Evolutionary conservation across 306 rosid genomes (phyloP).

Genomic region (Cicer chorassanicum): DNA sequence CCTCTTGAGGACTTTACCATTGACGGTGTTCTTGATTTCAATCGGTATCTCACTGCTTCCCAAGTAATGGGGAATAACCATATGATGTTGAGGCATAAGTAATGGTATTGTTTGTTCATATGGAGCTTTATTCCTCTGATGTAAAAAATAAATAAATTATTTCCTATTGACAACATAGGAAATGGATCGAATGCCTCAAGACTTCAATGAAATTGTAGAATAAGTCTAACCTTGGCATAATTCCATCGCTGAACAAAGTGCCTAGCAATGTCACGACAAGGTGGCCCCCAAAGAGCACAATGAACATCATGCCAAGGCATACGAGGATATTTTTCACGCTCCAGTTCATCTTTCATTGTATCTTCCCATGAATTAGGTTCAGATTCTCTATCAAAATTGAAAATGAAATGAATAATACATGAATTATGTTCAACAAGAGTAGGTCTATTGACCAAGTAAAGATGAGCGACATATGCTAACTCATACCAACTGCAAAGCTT

Average conservation of each 20-base stretch:
- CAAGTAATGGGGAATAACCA: slow-evolving; percentile 99
- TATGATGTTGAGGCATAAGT: slow-evolving; percentile 99
- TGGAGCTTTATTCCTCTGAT: slow-evolving; percentile 97
- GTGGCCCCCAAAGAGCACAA: slow-evolving; percentile 99
- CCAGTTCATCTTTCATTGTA: slow-evolving; percentile 94
- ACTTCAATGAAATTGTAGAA: slow-evolving; percentile 35
- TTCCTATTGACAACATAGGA: slow-evolving; percentile 38
- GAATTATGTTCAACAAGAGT: slow-evolving; percentile 27
- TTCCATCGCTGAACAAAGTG: slow-evolving; percentile 99
- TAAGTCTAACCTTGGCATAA: slow-evolving; percentile 82
- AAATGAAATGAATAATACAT: slow-evolving; percentile 35
- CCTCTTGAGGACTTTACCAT: slow-evolving; percentile 49
- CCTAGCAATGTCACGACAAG: slow-evolving; percentile 97
- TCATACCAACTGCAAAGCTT: slow-evolving; percentile 34
- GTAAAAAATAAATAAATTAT: slow-evolving; percentile 38
- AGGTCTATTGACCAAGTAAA: slow-evolving; percentile 26
- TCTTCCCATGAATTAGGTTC: slow-evolving; percentile 99
- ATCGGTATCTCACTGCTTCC: slow-evolving; percentile 64
- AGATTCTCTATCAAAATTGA: slow-evolving; percentile 71
- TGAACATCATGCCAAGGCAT: slow-evolving; percentile 99
- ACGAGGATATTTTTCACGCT: slow-evolving; percentile 86
- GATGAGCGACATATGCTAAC: slow-evolving; percentile 24
- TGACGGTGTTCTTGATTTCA: slow-evolving; percentile 49
- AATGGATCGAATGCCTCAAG: slow-evolving; percentile 35
- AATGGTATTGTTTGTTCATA: slow-evolving; percentile 91